Evolutionary conservation across 2,329 filamentous ascomycete species (phyloP), one percentile per base, ranked within the genome.

Genomic region (Aspergillus luchuensis): DNA sequence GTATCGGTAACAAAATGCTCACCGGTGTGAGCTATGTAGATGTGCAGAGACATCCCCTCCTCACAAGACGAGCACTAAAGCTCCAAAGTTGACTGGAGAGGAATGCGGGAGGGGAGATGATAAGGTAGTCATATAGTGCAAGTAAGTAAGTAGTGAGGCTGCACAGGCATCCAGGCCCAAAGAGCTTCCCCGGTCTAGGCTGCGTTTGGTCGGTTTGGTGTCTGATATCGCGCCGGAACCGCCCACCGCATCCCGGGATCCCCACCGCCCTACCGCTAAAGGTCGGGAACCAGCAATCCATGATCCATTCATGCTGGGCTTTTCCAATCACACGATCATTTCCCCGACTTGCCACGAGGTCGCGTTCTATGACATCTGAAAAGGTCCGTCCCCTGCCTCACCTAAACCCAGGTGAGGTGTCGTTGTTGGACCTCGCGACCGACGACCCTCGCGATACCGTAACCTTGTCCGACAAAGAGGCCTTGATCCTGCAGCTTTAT

Each of bases 11-110:
- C 84, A 74, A 97, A 85, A 80, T 89, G 89, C 83, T 92, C 89
- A 82, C 94, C 94, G 79, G 91, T 92, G 81, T 96, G 93, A 84
- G 92, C 92, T 75, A 97, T 89, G 82, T 92, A 91, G 79, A 97
- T 89, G 81, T 91, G 88, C 76, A 94, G 87, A 82, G 91, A 90
- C 92, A 96, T 96, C 79, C 83, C 85, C 80, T 71, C 69, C 70
- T 70, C 75, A 69, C 69, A 67, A 67, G 62, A 62, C 64, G 72
- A 71, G 67, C 64, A 59, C 51, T 59, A 63, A 61, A 66, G 70
- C 68, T 69, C 67, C 56, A 39, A 53, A 62, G 59, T 61, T 52
- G 56, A 51, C 25, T 43, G 25, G 50, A 41, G 61, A 66, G 56
- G 66, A 63, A 64, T 59, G 67, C 62, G 63, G 64, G 67, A 66